Base-by-base conservation (phyloP, 2,329 filamentous ascomycete genomes). In the Aspergillus udagawae region DNA sequence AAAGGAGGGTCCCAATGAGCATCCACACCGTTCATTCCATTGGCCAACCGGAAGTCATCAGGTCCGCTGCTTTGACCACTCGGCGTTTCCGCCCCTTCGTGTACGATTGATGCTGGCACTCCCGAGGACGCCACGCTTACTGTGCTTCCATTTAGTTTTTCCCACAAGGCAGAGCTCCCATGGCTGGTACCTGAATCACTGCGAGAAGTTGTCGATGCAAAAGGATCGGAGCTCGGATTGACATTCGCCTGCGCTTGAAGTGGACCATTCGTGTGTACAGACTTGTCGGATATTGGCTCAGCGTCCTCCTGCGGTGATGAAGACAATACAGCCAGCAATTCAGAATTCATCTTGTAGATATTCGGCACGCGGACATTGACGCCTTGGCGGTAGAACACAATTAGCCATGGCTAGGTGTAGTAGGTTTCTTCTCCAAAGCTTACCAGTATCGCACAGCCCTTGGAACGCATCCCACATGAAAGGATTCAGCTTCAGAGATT, bases 391-490 rank as follows among this genome's bases (percentile, higher is more conserved):
- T 7, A 47, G 51, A 56, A 55, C 48, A 65, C n/a, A 56, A 44
- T 62, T 29, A 59, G 55, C 55, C 28, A 44, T 28, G 51, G 48
- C 47, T 21, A 47, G 35, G 21, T 41, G 12, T 17, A n/a, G 5
- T 12, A 50, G 3, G 14, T 14, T 20, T 25, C 32, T 5, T 10
- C 12, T 4, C 25, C 21, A 44, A 49, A 49, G 63, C 73, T 66
- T 72, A 78, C 84, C 86, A 47, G 84, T 90, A 69, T 97, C 92
- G 71, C 92, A 96, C 7, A 99, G 82, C 17, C 86, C 88, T 23
- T 88, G 86, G 67, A 97, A 97, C 0, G 93, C 92, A 79, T 99
- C 94, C 94, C 94, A 99, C 84, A 96, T 94, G 74, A 97, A 93
- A 1, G 94, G 92, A 68, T 97, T 99, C 54, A 87, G 74, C 75